phyloP scores from a whole-genome alignment of 495 filamentous ascomycete genomes.

The Xylaria sp. region DNA sequence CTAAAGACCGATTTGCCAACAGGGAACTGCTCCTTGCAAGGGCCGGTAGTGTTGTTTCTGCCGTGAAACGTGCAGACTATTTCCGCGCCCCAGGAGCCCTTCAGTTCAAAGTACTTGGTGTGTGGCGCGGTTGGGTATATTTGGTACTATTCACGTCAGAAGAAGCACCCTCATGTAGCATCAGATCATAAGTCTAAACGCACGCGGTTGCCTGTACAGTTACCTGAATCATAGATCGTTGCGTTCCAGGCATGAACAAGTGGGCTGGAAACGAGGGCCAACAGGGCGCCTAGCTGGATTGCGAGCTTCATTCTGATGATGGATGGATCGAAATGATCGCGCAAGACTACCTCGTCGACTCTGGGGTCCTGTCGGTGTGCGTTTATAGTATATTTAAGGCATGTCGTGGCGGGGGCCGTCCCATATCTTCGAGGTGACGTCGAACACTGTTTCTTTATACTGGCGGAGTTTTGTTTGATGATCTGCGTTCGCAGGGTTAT shows the following conservation, averaged over 20 bases:
- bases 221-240: constrained; percentile 26
- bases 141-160: constrained; percentile 19
- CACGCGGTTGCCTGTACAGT: constrained; percentile 26
- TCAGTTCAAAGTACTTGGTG: constrained; percentile 33
- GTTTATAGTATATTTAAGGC: not conserved
- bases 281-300: constrained; percentile 15
- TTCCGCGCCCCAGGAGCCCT: constrained; percentile 29
- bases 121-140: constrained; percentile 18
- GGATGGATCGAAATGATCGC: constrained; percentile 1
- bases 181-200: constrained; percentile 1
- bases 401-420: not conserved
- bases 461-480: not conserved
- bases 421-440: not conserved
- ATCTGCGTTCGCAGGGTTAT: constrained; percentile 16
- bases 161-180: not conserved
- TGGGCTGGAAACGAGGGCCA: constrained; percentile 24
- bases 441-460: constrained; percentile 4
- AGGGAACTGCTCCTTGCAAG: constrained; percentile 26
- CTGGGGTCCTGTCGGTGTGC: not conserved
- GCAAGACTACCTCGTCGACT: not conserved
- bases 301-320: constrained; percentile 25
- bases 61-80: constrained; percentile 28
- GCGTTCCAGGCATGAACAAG: constrained; percentile 26
- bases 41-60: constrained; percentile 1
- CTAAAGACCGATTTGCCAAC: constrained; percentile 27